Percentiles rank a stretch among this genome's conserved stretches.
Evolutionary conservation across 352 stramenopile genomes (phyloP).

Genomic region (Phytophthora foliorum): DNA sequence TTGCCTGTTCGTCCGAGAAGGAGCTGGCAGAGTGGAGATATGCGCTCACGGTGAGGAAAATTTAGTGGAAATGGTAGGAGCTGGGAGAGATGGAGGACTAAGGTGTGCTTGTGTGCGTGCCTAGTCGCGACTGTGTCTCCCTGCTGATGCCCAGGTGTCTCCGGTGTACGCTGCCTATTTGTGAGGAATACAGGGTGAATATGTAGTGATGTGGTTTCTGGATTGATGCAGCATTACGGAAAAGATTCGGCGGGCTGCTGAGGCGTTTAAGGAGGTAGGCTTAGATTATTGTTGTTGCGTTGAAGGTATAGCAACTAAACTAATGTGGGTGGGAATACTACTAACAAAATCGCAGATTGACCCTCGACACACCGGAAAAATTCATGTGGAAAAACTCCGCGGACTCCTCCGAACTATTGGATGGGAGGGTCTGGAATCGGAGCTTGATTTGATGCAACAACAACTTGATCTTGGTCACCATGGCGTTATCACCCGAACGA

Average conservation of each 20-base stretch:
- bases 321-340: neutral
- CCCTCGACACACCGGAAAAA: constrained; percentile 42
- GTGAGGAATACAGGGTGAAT: neutral
- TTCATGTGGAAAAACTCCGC: constrained; percentile 57
- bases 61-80: neutral
- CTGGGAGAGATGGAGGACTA: neutral
- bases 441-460: constrained; percentile 61
- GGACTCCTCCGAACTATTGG: constrained; percentile 62
- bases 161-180: constrained; percentile 25
- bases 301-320: neutral
- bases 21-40: constrained; percentile 71
- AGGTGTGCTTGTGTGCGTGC: neutral
- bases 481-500: constrained; percentile 49
- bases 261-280: constrained; percentile 54
- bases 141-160: constrained; percentile 25
- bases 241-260: constrained; percentile 64
- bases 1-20: constrained; percentile 66
- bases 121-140: constrained; percentile 35
- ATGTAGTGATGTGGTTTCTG: neutral
- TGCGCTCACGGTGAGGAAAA: constrained; percentile 51
- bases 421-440: constrained; percentile 55
- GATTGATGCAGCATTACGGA: constrained; percentile 43
- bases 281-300: neutral
- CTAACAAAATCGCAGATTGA: constrained; percentile 46
- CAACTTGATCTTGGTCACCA: constrained; percentile 57